Conservation (phyloP, 2,329 filamentous ascomycete species). For the Sclerotiophoma versabilis region DNA sequence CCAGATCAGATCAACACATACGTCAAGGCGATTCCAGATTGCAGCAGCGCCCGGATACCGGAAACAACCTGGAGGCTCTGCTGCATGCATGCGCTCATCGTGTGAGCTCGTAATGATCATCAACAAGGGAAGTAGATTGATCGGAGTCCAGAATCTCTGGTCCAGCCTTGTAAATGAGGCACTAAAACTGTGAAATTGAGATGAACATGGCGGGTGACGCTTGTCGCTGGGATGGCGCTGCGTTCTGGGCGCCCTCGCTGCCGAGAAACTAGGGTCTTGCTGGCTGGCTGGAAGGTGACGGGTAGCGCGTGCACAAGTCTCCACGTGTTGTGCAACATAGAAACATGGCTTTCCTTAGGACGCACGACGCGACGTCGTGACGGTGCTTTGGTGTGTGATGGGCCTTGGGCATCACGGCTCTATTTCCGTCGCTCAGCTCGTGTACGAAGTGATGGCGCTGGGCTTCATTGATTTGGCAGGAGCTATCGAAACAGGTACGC, state of each 20-base stretch:
- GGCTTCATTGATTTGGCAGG: conserved; percentile 7
- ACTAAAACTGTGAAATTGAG: conserved; percentile 9
- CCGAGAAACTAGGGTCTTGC: neutral
- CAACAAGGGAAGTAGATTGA: neutral
- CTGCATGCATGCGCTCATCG: conserved; percentile 1
- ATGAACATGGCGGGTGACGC: conserved; percentile 4
- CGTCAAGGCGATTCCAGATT: neutral
- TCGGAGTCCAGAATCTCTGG: conserved; percentile 3
- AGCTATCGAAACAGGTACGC: conserved; percentile 11
- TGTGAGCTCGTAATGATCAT: neutral
- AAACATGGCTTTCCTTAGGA: neutral
- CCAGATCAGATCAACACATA: neutral
- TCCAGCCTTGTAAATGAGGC: conserved; percentile 5
- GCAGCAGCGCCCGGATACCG: neutral
- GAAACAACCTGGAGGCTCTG: conserved; percentile 1
- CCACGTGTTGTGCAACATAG: conserved; percentile 6
- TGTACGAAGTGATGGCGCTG: neutral
- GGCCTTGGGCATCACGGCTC: neutral
- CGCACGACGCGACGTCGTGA: neutral
- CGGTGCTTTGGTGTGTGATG: neutral
- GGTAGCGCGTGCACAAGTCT: conserved; percentile 1
- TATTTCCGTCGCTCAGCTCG: conserved; percentile 7
- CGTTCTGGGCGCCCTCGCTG: neutral
- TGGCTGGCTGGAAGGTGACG: neutral
- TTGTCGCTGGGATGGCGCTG: neutral